phyloP scores from a whole-genome alignment of 345 rosid species.

The Garcia nutans region DNA sequence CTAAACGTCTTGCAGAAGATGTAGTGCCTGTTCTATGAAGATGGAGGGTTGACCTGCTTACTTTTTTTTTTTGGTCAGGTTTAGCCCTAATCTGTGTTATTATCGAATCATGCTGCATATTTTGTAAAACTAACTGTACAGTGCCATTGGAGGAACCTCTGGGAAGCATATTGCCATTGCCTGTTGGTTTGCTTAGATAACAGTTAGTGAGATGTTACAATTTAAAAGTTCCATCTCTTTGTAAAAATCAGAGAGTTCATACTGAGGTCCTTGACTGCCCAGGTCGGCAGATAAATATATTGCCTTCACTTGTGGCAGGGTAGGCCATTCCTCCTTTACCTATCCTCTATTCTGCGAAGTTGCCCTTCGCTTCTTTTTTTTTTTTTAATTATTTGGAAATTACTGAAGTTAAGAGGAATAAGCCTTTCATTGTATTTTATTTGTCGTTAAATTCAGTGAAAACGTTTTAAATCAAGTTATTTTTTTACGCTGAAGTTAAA shows the following conservation, averaged over 20 bases:
- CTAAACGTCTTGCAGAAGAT: conserved; percentile 1
- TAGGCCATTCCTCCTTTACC: background rate
- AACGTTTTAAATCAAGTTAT: too few relatives aligned
- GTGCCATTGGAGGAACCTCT: conserved; percentile 11
- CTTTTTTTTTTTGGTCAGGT: conserved; percentile 38
- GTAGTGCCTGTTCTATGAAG: conserved; percentile 9
- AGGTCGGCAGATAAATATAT: conserved; percentile 25
- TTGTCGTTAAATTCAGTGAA: too few relatives aligned
- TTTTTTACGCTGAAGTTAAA: too few relatives aligned
- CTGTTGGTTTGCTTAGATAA: background rate
- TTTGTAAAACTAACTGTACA: conserved; percentile 23
- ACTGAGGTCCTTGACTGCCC: conserved; percentile 19
- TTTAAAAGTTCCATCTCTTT: background rate
- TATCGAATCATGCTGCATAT: conserved; percentile 17
- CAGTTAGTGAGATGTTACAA: background rate
- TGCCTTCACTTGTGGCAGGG: conserved; percentile 27
- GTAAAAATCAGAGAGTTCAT: background rate
- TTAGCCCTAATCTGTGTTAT: conserved; percentile 21
- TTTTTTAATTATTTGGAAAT: too few relatives aligned
- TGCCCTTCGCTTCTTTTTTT: background rate
- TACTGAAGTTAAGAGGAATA: too few relatives aligned
- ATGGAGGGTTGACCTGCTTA: conserved; percentile 34
- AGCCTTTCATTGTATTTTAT: too few relatives aligned
- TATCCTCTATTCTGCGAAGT: background rate
- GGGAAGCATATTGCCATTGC: conserved; percentile 2